phyloP scores from a whole-genome alignment of 2,329 filamentous ascomycete genomes.

The Pseudocercospora cruenta region DNA sequence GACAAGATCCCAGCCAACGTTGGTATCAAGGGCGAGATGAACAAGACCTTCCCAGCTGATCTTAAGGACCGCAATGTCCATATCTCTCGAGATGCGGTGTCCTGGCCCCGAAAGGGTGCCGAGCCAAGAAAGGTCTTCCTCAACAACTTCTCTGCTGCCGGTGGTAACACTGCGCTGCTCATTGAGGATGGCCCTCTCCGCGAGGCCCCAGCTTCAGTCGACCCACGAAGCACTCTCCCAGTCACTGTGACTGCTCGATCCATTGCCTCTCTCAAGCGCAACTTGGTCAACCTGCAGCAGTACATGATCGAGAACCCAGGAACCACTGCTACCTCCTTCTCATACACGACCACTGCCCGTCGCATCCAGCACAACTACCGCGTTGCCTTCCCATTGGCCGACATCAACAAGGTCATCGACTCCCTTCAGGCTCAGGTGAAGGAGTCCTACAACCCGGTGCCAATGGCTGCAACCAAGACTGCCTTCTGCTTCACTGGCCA shows the following conservation, averaged over 20 bases:
- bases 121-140: constrained; percentile 55
- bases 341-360: constrained; percentile 58
- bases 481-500: constrained; percentile 59
- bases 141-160: constrained; percentile 59
- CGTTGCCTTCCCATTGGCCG: constrained; percentile 51
- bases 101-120: constrained; percentile 52
- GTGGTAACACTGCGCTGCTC: constrained; percentile 58
- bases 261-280: constrained; percentile 56
- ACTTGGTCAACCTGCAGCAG: constrained; percentile 52
- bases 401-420: constrained; percentile 52
- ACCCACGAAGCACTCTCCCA: constrained; percentile 52
- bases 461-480: constrained; percentile 56
- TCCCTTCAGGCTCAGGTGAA: constrained; percentile 52
- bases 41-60: constrained; percentile 59
- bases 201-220: constrained; percentile 45
- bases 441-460: constrained; percentile 56
- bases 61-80: constrained; percentile 57
- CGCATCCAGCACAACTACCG: constrained; percentile 60
- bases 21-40: constrained; percentile 59
- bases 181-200: constrained; percentile 55
- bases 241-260: constrained; percentile 56
- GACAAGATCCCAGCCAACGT: constrained; percentile 59
- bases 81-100: constrained; percentile 52
- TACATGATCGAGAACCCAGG: constrained; percentile 51
- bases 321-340: constrained; percentile 52